Conservation (phyloP, 1,139 yeast species). For the Pichia sp. region DNA sequence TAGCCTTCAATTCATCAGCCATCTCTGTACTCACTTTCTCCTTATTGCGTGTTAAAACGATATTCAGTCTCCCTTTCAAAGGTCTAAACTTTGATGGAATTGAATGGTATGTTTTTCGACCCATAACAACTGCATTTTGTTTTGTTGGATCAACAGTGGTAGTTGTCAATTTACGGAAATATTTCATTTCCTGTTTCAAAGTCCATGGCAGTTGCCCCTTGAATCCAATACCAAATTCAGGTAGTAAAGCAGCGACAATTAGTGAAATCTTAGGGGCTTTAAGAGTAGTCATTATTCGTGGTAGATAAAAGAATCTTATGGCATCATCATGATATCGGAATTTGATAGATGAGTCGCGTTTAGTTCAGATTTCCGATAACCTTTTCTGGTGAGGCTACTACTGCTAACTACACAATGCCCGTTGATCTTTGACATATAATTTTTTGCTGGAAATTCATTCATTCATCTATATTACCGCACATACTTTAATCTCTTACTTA, state of each 20-base stretch:
- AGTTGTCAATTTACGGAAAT: constrained; percentile 69
- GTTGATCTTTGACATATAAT: too few relatives aligned
- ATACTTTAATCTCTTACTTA: too few relatives aligned
- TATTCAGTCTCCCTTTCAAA: constrained; percentile 64
- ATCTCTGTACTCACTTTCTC: constrained; percentile 16
- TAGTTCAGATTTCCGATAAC: too few relatives aligned
- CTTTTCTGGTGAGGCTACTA: too few relatives aligned
- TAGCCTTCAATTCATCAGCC: constrained; percentile 19
- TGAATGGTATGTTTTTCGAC: constrained; percentile 93
- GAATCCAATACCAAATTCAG: constrained; percentile 77
- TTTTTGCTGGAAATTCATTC: too few relatives aligned
- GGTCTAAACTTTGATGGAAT: constrained; percentile 84
- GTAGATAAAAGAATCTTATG: too few relatives aligned
- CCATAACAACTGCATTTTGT: constrained; percentile 86
- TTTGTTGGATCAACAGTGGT: constrained; percentile 29
- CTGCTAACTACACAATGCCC: too few relatives aligned
- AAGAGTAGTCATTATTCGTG: constrained; percentile 6
- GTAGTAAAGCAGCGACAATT: constrained; percentile 80
- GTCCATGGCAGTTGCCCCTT: constrained; percentile 87
- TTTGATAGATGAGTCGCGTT: too few relatives aligned
- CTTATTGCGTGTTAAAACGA: constrained; percentile 56
- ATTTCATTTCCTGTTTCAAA: constrained; percentile 74
- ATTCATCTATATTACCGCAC: too few relatives aligned
- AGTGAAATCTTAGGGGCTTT: constrained; percentile 39
- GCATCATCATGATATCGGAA: too few relatives aligned